Evolutionary conservation across 768 basidiomycete species (phyloP).

Genomic region (Neoboletus subvelutipes): DNA sequence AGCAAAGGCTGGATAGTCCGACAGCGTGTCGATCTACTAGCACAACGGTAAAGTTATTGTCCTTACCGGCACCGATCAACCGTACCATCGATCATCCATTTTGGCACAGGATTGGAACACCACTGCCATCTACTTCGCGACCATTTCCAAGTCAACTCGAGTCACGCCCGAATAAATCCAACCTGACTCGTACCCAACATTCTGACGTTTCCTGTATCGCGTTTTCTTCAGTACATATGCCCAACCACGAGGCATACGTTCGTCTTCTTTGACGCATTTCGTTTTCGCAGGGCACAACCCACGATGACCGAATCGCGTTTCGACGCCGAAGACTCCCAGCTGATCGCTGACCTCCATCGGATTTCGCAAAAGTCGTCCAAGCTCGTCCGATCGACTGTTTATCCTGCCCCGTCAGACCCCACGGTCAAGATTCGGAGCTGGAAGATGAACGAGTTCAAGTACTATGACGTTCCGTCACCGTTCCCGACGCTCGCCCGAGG

Average conservation of each 20-base stretch:
- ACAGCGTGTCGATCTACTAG: background rate
- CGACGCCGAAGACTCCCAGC: conserved; percentile 51
- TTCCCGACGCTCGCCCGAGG: conserved; percentile 96
- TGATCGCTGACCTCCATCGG: conserved; percentile 53
- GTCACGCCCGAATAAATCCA: background rate
- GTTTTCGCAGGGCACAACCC: background rate
- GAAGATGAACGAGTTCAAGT: conserved; percentile 99
- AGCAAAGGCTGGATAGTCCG: too few relatives aligned
- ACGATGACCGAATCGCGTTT: conserved; percentile 26
- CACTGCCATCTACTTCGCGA: background rate
- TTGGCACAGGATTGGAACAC: background rate
- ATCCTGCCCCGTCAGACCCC: conserved; percentile 57
- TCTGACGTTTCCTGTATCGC: background rate
- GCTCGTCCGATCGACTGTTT: conserved; percentile 59
- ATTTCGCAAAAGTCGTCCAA: conserved; percentile 59
- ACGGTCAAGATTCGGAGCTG: conserved; percentile 69
- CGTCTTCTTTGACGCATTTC: conserved; percentile 4
- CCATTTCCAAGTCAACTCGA: background rate
- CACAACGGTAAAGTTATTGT: background rate
- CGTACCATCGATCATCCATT: too few relatives aligned
- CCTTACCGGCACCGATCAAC: too few relatives aligned
- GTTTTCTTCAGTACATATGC: conserved; percentile 18
- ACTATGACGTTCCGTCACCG: conserved; percentile 83
- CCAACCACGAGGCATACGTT: background rate
- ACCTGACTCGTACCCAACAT: conserved; percentile 6